These are phyloP conservation scores for Penicillium sp. DNA, from an alignment of 2,329 filamentous ascomycete species.

Conservation along the genomic window DNA sequence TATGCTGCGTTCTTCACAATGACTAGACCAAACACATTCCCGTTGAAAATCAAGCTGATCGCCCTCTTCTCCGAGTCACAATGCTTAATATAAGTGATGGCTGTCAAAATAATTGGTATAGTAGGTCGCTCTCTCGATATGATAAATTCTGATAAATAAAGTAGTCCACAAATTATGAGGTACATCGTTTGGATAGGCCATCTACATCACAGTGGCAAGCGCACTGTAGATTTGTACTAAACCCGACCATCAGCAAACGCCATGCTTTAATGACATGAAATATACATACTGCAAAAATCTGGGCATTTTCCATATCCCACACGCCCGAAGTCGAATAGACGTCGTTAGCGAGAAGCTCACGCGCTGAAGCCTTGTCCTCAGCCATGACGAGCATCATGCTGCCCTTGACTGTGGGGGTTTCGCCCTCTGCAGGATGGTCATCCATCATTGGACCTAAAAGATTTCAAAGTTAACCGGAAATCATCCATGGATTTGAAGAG, in stretches of 20 bases:
- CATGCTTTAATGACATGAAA: not conserved
- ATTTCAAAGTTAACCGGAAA: not conserved
- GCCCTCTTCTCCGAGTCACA: too few species aligned
- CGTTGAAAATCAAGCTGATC: too few species aligned
- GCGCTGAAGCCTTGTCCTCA: slow-evolving; percentile 62
- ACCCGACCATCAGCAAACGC: slow-evolving; percentile 7
- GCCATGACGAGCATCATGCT: slow-evolving; percentile 64
- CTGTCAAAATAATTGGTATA: too few species aligned
- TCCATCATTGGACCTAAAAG: slow-evolving; percentile 59
- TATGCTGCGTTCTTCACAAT: too few species aligned
- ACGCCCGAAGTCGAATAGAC: slow-evolving; percentile 66
- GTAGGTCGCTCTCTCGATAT: too few species aligned
- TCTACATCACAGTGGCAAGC: slow-evolving; percentile 13
- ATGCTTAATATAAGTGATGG: too few species aligned
- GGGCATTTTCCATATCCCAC: slow-evolving; percentile 68
- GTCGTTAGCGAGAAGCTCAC: slow-evolving; percentile 62
- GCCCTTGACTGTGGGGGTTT: slow-evolving; percentile 62
- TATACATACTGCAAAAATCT: slow-evolving; percentile 37
- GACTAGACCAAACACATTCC: too few species aligned
- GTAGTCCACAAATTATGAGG: too few species aligned
- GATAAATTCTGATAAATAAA: too few species aligned
- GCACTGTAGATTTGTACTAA: slow-evolving; percentile 32
- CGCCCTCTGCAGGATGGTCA: slow-evolving; percentile 57
- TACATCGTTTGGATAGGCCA: too few species aligned
- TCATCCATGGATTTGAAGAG: too few species aligned